A percentile compares a stretch with the other conserved stretches of the same genome.
These are phyloP conservation scores for Clarireedia hainanense DNA, from an alignment of 2,329 filamentous ascomycete genomes.

Conservation along the genomic window DNA sequence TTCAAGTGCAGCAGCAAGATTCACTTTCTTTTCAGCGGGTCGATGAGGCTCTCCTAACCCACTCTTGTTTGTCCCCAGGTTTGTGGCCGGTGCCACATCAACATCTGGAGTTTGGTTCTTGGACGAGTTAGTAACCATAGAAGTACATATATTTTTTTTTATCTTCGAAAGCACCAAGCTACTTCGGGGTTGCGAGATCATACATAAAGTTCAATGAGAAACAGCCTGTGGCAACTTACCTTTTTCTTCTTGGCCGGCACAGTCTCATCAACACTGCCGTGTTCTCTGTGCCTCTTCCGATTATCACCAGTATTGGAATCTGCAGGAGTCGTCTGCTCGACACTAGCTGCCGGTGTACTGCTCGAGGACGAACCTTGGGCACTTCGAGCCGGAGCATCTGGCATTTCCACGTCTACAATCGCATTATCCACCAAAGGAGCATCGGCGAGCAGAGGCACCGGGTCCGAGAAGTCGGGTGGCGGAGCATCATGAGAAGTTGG, in stretches of 20 bases:
- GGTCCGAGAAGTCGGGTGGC: neutral
- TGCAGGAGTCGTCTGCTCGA: neutral
- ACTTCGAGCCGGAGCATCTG: slow-evolving; percentile 7
- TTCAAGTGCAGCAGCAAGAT: slow-evolving; percentile 8
- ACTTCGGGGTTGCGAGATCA: no score
- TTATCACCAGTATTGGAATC: slow-evolving; percentile 1
- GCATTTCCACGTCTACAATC: slow-evolving; percentile 11
- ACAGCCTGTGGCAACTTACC: neutral
- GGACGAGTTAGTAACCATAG: no score
- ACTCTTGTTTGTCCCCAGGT: neutral
- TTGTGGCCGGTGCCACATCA: neutral
- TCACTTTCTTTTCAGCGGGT: neutral
- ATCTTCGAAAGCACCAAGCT: no score
- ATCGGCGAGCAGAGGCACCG: neutral
- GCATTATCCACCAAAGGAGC: no score
- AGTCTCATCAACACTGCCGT: neutral
- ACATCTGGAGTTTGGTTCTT: neutral
- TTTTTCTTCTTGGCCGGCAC: slow-evolving; percentile 10
- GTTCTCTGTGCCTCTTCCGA: slow-evolving; percentile 6
- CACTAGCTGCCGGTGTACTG: neutral
- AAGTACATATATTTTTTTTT: no score
- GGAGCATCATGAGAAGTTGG: slow-evolving; percentile 30
- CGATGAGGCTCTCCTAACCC: neutral
- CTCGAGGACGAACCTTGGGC: slow-evolving; percentile 3
- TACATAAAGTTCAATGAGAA: neutral